A percentile compares a stretch with the other conserved stretches of the same genome.
Conservation (phyloP, 108 stramenopile genomes). For the Mediolabrus comicus region DNA sequence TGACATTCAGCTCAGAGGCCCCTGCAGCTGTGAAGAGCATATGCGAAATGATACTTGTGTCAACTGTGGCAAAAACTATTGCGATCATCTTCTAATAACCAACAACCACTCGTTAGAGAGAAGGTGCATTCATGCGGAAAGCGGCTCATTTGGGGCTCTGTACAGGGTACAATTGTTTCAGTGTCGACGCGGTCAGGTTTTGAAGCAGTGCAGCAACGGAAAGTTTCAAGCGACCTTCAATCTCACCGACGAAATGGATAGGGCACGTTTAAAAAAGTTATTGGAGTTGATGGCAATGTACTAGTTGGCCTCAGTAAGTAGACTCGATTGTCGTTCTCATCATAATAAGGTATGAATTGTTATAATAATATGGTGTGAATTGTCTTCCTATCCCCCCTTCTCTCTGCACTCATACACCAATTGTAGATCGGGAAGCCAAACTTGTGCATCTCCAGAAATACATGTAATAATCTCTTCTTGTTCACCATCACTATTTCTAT, state of each 20-base stretch:
- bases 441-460: conserved; percentile 41
- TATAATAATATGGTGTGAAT: no score
- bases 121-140: no score
- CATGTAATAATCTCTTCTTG: conserved; percentile 10
- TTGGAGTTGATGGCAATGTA: background rate
- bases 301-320: no score
- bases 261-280: conserved; percentile 13
- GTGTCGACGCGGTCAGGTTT: background rate
- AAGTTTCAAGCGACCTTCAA: conserved; percentile 5
- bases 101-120: no score
- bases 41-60: background rate
- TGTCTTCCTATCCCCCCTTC: background rate
- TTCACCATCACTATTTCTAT: conserved; percentile 1
- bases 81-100: background rate
- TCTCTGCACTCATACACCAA: background rate
- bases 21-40: conserved; percentile 1
- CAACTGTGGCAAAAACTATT: background rate
- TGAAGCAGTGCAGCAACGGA: conserved; percentile 1
- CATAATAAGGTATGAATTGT: no score
- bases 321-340: no score
- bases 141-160: no score
- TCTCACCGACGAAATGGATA: conserved; percentile 3
- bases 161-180: no score
- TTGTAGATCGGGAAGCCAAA: conserved; percentile 22
- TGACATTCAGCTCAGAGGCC: background rate